A percentile compares a stretch with the other conserved stretches of the same genome.
Evolutionary conservation across 805 yeast genomes (phyloP).

Genomic region (Candida berthetii): DNA sequence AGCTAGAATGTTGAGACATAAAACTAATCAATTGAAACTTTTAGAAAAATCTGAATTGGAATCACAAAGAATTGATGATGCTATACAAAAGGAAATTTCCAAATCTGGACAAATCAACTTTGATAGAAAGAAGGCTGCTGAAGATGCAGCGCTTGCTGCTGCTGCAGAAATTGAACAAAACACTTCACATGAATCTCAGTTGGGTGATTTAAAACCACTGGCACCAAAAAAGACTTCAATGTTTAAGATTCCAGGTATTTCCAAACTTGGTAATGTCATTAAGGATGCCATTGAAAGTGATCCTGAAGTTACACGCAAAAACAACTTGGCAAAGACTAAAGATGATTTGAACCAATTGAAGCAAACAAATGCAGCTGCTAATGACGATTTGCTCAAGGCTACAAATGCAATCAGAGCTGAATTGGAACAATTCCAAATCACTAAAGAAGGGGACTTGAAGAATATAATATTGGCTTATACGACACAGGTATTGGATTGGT

Average conservation of each 20-base stretch:
- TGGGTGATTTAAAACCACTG: constrained; percentile 8
- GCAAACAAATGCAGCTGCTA: constrained; percentile 45
- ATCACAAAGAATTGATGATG: constrained; percentile 33
- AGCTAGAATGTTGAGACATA: constrained; percentile 28
- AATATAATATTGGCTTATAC: constrained; percentile 48
- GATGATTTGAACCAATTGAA: constrained; percentile 41
- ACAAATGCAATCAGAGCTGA: constrained; percentile 36
- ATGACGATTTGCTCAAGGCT: constrained; percentile 43
- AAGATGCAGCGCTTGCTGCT: constrained; percentile 5
- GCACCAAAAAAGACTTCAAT: constrained; percentile 23
- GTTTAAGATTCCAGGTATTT: constrained; percentile 49
- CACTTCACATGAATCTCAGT: neutral
- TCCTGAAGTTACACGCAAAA: constrained; percentile 58
- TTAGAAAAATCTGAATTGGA: constrained; percentile 38
- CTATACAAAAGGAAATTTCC: constrained; percentile 14
- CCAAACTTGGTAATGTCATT: constrained; percentile 41
- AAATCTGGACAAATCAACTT: constrained; percentile 22
- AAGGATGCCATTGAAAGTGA: constrained; percentile 63
- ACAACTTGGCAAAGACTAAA: constrained; percentile 34
- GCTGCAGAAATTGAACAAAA: neutral
- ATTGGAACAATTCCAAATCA: constrained; percentile 37
- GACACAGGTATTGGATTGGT: constrained; percentile 57
- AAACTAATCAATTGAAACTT: constrained; percentile 24
- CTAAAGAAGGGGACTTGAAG: constrained; percentile 45
- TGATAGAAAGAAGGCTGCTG: constrained; percentile 17